Evolutionary conservation across 768 basidiomycete genomes (phyloP).

Genomic region (Mycena maculata): DNA sequence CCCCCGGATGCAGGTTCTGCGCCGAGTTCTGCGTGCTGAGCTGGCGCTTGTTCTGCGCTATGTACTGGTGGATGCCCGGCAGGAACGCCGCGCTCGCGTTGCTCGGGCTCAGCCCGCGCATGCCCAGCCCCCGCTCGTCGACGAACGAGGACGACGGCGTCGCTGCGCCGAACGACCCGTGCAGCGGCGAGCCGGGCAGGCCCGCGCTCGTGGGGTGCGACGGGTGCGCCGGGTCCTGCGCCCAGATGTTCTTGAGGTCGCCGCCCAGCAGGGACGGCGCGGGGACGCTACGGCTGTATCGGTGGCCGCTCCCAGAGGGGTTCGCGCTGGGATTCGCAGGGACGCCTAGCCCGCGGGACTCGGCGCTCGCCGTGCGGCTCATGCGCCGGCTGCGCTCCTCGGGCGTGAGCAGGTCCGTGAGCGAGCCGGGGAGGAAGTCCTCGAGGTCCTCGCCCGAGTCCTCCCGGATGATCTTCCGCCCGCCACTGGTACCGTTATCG

Average conservation of each 20-base stretch:
- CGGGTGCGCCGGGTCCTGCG: constrained; percentile 44
- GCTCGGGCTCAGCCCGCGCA: constrained; percentile 61
- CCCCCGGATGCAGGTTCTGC: neutral
- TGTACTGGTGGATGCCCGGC: constrained; percentile 75
- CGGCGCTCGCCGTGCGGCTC: too few relatives aligned
- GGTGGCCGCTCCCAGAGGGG: constrained; percentile 55
- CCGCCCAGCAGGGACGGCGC: constrained; percentile 78
- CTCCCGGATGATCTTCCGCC: constrained; percentile 36
- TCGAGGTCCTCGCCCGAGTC: constrained; percentile 83
- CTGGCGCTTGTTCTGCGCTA: constrained; percentile 41
- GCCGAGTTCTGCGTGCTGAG: constrained; percentile 52
- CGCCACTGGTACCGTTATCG: constrained; percentile 41
- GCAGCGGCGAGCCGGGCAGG: constrained; percentile 41
- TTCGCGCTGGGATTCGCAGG: constrained; percentile 30
- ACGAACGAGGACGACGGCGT: constrained; percentile 38
- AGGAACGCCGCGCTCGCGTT: constrained; percentile 89
- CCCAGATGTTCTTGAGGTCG: constrained; percentile 84
- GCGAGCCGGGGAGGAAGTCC: constrained; percentile 88
- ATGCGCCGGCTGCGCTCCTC: constrained; percentile 87
- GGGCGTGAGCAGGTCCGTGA: constrained; percentile 91
- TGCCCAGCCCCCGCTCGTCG: constrained; percentile 49
- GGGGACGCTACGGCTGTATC: constrained; percentile 87
- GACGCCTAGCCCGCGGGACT: too few relatives aligned
- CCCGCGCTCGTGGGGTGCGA: constrained; percentile 27
- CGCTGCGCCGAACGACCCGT: constrained; percentile 40